Conservation (phyloP, 2,329 filamentous ascomycete genomes). For the Orbilia quercus region DNA sequence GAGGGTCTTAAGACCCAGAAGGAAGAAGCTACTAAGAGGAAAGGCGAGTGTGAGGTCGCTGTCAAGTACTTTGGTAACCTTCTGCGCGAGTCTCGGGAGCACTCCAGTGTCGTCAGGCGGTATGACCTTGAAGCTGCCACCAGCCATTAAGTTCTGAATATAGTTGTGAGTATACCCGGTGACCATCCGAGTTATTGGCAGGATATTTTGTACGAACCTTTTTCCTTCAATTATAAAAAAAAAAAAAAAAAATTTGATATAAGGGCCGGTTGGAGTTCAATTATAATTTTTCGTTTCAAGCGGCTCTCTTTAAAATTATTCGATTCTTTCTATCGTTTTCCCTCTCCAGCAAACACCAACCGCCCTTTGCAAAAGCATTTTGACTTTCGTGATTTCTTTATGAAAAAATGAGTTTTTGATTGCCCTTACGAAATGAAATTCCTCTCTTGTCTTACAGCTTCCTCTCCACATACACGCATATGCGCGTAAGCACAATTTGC, state of each 20-base stretch:
- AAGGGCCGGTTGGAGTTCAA: constrained; percentile 48
- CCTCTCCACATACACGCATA: constrained; percentile 18
- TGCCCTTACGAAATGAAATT: constrained; percentile 21
- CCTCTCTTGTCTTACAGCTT: constrained; percentile 2
- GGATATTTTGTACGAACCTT: constrained; percentile 20
- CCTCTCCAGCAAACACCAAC: constrained; percentile 25
- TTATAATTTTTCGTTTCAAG: constrained; percentile 39
- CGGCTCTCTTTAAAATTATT: constrained; percentile 25
- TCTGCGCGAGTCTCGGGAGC: constrained; percentile 71
- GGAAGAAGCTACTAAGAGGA: constrained; percentile 84
- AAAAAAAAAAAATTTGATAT: no score
- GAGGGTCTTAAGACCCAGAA: constrained; percentile 82
- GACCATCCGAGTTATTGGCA: constrained; percentile 18
- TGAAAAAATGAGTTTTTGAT: constrained; percentile 43
- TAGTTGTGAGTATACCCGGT: not conserved
- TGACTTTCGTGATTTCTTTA: constrained; percentile 16
- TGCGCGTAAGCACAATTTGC: not conserved
- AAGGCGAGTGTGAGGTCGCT: constrained; percentile 84
- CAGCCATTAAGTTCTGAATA: constrained; percentile 20
- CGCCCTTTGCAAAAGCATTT: constrained; percentile 37
- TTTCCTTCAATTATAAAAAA: constrained; percentile 41
- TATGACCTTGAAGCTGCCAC: constrained; percentile 66
- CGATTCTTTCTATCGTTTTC: not conserved
- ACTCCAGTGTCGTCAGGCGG: constrained; percentile 66
- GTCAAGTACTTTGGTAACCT: constrained; percentile 91